Base-by-base conservation (phyloP, 2,329 filamentous ascomycete species). In the Ascomycota sp. region DNA sequence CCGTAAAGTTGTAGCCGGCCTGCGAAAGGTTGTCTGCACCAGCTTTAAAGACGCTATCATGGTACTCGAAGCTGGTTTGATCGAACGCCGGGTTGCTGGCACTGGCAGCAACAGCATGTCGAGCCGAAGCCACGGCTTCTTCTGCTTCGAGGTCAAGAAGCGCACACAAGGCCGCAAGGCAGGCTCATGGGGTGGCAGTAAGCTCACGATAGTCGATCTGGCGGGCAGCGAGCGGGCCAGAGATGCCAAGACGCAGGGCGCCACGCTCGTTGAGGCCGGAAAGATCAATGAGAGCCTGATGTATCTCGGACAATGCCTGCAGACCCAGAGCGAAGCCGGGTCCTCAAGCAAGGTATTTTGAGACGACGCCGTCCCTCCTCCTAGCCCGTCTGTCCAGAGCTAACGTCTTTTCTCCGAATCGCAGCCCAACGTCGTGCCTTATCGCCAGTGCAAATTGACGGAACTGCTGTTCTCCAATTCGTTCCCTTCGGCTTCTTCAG, bases 201-300 rank as follows among this genome's bases (percentile, higher is more conserved):
- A 74, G 2, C 59, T 95, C 25, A 92, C 82, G 0, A 76, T 95
- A 41, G 86, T 92, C 31, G 86, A 95, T 51, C 60, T 95, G 34
- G 86, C 86, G 12, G 86, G 84, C 10, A 95, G 89, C 39, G 89
- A 98, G 55, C 73, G 89, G 38, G 86, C 86, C 11, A 69, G 84
- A 38, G 83, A 89, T 41, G 84, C 89, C 24, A 93, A 93, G 62
- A 95, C 89, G 0, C 79, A 83, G 0, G 89, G 89, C 9, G 75
- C 82, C 4, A 93, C 86, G 0, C 66, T 98, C 10, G 86, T 79
- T 0, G 89, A 98, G 57, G 89, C 86, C 27, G 89, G 89, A 35
- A 95, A 95, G 57, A 98, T 98, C 51, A 98, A 98, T 48, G 84
- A 93, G 54, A 92, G 81, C 48, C 59, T 98, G 48, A 98, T 98